These are phyloP conservation scores for Scolecobasidium constrictum DNA, from an alignment of 2,329 filamentous ascomycete species.

Conservation along the genomic window DNA sequence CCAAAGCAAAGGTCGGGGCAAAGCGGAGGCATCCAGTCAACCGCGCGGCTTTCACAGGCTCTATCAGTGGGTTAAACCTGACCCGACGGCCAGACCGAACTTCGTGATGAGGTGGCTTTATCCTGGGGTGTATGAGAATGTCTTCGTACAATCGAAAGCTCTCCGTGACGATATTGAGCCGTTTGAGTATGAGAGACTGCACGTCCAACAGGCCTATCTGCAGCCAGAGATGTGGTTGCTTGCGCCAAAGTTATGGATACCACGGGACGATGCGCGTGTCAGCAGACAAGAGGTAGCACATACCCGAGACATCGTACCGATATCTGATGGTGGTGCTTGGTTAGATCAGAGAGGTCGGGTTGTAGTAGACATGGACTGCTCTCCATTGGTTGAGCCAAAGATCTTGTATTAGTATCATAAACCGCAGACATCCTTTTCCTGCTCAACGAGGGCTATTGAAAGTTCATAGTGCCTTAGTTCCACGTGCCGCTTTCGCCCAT, in stretches of 20 bases:
- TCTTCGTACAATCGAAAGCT: too few relatives aligned
- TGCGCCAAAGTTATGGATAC: constrained; percentile 8
- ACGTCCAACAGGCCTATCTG: constrained; percentile 29
- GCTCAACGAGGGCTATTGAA: too few relatives aligned
- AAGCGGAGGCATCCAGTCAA: too few relatives aligned
- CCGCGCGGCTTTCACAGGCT: too few relatives aligned
- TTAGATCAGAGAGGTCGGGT: constrained; percentile 11
- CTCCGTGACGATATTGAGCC: constrained; percentile 10
- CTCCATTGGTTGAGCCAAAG: too few relatives aligned
- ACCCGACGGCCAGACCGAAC: background rate
- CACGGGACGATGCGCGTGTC: constrained; percentile 8
- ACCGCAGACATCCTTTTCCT: too few relatives aligned
- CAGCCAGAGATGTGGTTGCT: constrained; percentile 29
- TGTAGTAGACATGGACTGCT: constrained; percentile 7
- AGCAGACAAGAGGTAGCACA: constrained; percentile 7
- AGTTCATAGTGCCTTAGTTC: too few relatives aligned
- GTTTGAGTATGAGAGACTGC: constrained; percentile 14
- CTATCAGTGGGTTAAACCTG: constrained; percentile 4
- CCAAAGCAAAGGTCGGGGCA: too few relatives aligned
- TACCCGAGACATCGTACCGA: constrained; percentile 2
- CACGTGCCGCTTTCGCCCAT: too few relatives aligned
- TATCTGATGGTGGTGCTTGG: constrained; percentile 9
- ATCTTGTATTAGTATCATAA: too few relatives aligned
- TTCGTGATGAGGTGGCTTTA: background rate
- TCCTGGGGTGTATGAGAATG: too few relatives aligned